phyloP scores from a whole-genome alignment of 768 basidiomycete species.

The Tremella fuciformis region DNA sequence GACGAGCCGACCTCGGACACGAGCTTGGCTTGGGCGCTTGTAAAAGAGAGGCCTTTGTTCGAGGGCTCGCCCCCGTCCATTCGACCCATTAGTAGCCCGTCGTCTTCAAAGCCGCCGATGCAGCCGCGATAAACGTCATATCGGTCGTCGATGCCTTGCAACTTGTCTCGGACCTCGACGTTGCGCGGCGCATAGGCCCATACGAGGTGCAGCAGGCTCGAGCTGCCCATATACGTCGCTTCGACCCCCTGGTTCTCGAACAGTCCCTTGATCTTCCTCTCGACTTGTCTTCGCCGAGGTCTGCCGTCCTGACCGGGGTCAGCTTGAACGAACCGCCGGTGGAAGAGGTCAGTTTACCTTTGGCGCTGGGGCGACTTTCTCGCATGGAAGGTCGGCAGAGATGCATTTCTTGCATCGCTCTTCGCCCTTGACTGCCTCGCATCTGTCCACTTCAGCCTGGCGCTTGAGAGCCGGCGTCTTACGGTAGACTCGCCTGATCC shows the following conservation, averaged over 20 bases:
- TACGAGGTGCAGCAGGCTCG: constrained; percentile 1
- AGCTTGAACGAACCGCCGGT: background rate
- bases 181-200: background rate
- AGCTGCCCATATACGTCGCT: constrained; percentile 4
- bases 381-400: background rate
- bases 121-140: background rate
- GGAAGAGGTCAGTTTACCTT: constrained; percentile 1
- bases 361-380: background rate
- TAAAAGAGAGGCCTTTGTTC: background rate
- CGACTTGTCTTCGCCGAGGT: background rate
- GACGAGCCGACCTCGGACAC: constrained; percentile 1
- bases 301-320: background rate
- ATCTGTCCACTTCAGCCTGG: no score
- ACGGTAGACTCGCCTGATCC: no score
- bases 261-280: background rate
- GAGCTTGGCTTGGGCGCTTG: background rate
- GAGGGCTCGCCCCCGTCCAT: background rate
- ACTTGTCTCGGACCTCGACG: background rate
- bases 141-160: background rate
- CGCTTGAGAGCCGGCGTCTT: no score
- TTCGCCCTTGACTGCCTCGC: no score
- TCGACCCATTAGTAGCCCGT: constrained; percentile 1
- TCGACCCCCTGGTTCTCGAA: constrained; percentile 7
- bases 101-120: background rate
- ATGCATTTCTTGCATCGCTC: no score